These are phyloP conservation scores for Angophora floribunda DNA, from an alignment of 345 rosid species.

Conservation along the genomic window DNA sequence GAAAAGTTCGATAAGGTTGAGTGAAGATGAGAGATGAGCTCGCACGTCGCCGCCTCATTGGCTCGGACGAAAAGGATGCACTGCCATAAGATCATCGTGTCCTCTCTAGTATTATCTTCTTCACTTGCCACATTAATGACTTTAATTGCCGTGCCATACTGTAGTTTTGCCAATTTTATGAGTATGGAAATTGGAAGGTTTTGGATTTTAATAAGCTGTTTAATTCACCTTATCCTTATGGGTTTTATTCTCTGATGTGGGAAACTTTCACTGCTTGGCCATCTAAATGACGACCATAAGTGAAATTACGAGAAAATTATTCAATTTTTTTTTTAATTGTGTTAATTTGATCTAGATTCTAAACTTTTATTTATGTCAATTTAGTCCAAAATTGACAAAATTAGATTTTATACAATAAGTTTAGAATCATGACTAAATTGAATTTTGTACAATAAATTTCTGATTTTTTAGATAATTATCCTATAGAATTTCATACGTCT, in stretches of 20 bases:
- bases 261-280: not conserved
- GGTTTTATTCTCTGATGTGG: not conserved
- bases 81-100: not conserved
- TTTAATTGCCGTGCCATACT: not conserved
- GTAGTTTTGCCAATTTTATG: not conserved
- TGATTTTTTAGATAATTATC: too few species aligned
- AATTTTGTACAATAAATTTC: too few species aligned
- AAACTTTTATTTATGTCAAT: too few species aligned
- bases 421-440: too few species aligned
- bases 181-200: not conserved
- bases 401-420: too few species aligned
- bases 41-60: not conserved
- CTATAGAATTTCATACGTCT: not conserved
- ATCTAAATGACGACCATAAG: not conserved
- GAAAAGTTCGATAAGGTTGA: not conserved
- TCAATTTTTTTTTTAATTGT: too few species aligned
- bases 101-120: not conserved
- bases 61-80: not conserved
- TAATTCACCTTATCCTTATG: not conserved
- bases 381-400: not conserved
- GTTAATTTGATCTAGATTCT: too few species aligned
- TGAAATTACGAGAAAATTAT: rapidly evolving
- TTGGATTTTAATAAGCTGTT: not conserved
- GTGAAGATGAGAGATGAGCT: not conserved
- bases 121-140: not conserved